Evolutionary conservation across 441 rosid species (phyloP), one percentile per base, ranked within the genome.

Genomic region (Dalechampia spathulata): DNA sequence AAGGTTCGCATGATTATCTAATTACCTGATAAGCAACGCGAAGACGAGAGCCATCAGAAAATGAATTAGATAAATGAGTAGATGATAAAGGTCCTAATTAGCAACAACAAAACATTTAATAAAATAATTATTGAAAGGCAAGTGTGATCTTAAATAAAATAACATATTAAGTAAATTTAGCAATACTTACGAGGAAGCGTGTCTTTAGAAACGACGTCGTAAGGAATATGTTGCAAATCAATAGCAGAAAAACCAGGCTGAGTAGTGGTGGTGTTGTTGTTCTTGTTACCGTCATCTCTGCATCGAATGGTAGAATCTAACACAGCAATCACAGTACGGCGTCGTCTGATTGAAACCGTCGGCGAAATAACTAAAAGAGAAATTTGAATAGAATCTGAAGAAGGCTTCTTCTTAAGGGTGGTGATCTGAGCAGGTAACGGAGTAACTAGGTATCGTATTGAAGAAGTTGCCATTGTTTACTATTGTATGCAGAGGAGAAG

Each of bases 1-100:
- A 30, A 4, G 34, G 34, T 30, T 30, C 34, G 34, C 34, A 30
- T 4, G 8, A 3, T 30, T 30, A 3, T 8, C 34, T 15, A 32
- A 6, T 21, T 56, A 89, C 97, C 95, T 93, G 99, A 62, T 85
- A 93, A 44, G 97, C 99, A 54, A 93, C 97, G 40, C 99, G 96
- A 64, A 93, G 78, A 27, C 86, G 79, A 20, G 87, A 67, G 22
- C 93, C 91, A 40, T 63, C 78, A 47, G 95, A 66, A 11, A 65
- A 71, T 36, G 84, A 65, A 63, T 66, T 62, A 10, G 71, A 78
- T 25, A 57, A 62, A 57, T 77, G 78, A 30, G 67, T 66, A 20
- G 92, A 86, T 36, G 94, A 84, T 61, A 92, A 74, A 25, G 99
- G 99, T 75, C 69, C 96, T 92, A 64, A 57, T 30, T 8, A 30